Evolutionary conservation across 176 grass and related monocot species (phyloP).

Genomic region (Triticum turgidum): DNA sequence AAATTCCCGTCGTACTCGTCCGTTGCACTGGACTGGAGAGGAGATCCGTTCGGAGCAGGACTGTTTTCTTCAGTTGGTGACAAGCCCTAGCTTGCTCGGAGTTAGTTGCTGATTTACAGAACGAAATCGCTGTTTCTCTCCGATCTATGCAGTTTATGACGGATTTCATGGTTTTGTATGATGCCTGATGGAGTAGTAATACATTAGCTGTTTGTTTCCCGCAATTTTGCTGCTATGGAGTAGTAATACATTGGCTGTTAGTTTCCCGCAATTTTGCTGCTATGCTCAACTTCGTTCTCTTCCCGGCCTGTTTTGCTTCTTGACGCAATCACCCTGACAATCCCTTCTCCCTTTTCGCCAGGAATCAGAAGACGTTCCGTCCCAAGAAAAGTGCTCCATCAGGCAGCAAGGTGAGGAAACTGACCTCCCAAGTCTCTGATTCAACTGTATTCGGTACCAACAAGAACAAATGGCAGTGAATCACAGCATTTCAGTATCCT

Average conservation of each 20-base stretch:
- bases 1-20: neutral
- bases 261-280: neutral
- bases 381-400: conserved; percentile 98
- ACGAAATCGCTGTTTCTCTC: neutral
- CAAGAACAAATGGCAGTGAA: neutral
- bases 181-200: neutral
- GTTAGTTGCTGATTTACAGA: neutral
- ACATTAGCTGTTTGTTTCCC: neutral
- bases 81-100: neutral
- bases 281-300: neutral
- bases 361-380: conserved; percentile 97
- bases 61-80: neutral
- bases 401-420: conserved; percentile 74
- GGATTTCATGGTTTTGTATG: neutral
- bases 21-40: neutral
- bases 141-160: neutral
- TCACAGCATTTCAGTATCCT: neutral
- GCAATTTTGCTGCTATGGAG: neutral
- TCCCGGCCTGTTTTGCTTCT: neutral
- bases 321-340: neutral
- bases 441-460: neutral
- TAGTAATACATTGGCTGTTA: neutral
- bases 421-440: neutral
- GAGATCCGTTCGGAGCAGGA: neutral
- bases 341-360: conserved; percentile 20